Percentiles rank a stretch among this genome's conserved stretches.
Evolutionary conservation across 2,329 filamentous ascomycete species (phyloP).

Genomic region (Botryotinia globosa): DNA sequence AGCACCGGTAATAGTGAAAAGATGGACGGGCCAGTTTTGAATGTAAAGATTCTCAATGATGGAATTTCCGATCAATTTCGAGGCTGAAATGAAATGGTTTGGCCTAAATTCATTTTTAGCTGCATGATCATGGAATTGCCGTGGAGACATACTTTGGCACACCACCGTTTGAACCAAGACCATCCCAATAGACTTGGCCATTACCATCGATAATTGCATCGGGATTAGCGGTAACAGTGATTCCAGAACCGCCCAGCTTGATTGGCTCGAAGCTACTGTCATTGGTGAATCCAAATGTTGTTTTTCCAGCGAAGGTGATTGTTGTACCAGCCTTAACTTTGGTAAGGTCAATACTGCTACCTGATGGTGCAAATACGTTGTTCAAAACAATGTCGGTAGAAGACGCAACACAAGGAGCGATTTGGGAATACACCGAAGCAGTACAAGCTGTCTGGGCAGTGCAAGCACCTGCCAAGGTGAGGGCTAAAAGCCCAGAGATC

Average conservation of each 20-base stretch:
- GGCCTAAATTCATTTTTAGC: slow-evolving; percentile 49
- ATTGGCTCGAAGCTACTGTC: slow-evolving; percentile 31
- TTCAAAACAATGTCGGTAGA: slow-evolving; percentile 56
- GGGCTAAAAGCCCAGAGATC: slow-evolving; percentile 2
- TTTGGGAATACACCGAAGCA: slow-evolving; percentile 44
- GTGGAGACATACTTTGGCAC: slow-evolving; percentile 30
- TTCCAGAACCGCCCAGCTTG: slow-evolving; percentile 54
- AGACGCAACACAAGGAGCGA: slow-evolving; percentile 47
- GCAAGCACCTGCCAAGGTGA: slow-evolving; percentile 4
- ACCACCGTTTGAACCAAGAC: slow-evolving; percentile 56
- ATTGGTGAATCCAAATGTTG: slow-evolving; percentile 40
- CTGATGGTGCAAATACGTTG: slow-evolving; percentile 55
- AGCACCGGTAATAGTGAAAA: slow-evolving; percentile 46
- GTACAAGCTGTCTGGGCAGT: slow-evolving; percentile 4
- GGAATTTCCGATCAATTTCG: slow-evolving; percentile 50
- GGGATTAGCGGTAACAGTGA: slow-evolving; percentile 51
- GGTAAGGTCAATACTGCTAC: slow-evolving; percentile 55
- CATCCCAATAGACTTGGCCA: slow-evolving; percentile 56
- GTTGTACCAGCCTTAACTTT: slow-evolving; percentile 49
- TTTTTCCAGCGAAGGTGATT: slow-evolving; percentile 62
- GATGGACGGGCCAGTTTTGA: slow-evolving; percentile 54
- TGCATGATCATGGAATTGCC: neutral
- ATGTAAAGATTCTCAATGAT: slow-evolving; percentile 50
- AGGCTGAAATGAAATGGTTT: slow-evolving; percentile 52
- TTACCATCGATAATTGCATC: slow-evolving; percentile 56